Evolutionary conservation across 2,329 filamentous ascomycete species (phyloP), one percentile per base, ranked within the genome.

Genomic region (Botrytis cinerea): DNA sequence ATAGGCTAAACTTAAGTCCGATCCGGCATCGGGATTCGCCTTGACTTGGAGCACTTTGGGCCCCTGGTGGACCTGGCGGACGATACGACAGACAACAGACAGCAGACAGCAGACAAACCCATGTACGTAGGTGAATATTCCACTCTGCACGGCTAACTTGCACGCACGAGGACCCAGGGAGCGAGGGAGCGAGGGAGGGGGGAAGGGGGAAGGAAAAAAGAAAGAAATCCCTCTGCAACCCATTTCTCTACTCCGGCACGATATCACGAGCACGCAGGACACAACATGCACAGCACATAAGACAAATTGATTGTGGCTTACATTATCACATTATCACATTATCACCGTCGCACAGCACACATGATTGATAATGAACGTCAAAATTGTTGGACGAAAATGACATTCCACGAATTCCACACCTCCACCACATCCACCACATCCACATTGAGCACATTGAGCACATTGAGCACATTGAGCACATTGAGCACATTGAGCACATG

Each of bases 1-100:
- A 67, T 67, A 67, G 64, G 64, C 46, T 54, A 67, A 67, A 67
- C 46, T 54, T 67, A 54, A 67, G n/a, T 40, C 64, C 46, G 64
- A 67, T 48, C 46, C 64, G 64, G n/a, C 46, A 67, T 67, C 64
- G 64, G 64, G 46, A 67, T 18, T 67, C 64, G 64, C 64, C 64
- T 68, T 66, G n/a, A 12, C 10, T 20, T 45, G 32, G n/a, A 9
- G 32, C n/a, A 9, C 35, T 25, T 38, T 8, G 38, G 38, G 7
- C 38, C 38, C 5, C 4, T 8, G 35, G 35, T 6, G 35, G 51
- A 28, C 51, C 35, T 38, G 35, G 35, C 1, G 35, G 51, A 28
- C 51, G n/a, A 51, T 51, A 4, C 46, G 25, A 51, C 46, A 4
- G 46, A 51, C 46, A 14, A 14, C 48, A n/a, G 25, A 25, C 48